Percentiles rank a stretch among this genome's conserved stretches.
These are phyloP conservation scores for Platanus orientalis DNA, from an alignment of 164 flowering plant species.

Conservation along the genomic window DNA sequence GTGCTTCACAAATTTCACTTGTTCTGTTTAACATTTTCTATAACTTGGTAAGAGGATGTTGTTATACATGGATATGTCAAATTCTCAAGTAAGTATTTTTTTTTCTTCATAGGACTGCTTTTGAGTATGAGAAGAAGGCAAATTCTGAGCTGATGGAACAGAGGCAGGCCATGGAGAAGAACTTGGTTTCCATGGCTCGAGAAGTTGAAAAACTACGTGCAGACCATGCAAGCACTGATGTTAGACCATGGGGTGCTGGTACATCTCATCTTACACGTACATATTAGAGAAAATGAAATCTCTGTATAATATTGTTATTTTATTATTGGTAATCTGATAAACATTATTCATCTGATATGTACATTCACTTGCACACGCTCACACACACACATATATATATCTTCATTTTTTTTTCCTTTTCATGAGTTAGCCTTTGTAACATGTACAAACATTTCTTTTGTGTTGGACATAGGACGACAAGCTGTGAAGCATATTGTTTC, in stretches of 20 bases:
- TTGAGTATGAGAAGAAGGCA: constrained; percentile 89
- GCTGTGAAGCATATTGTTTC: no score
- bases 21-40: background rate
- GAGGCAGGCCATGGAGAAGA: constrained; percentile 85
- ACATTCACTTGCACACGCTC: no score
- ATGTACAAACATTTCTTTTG: no score
- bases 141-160: constrained; percentile 78
- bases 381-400: no score
- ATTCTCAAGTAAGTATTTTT: constrained; percentile 6
- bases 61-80: background rate
- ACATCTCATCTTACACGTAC: constrained; percentile 3
- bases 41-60: background rate
- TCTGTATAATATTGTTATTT: no score
- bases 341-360: no score
- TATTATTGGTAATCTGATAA: no score
- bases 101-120: constrained; percentile 57
- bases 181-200: constrained; percentile 86
- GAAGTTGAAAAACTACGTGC: constrained; percentile 92
- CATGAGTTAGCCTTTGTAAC: no score
- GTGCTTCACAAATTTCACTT: background rate
- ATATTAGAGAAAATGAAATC: no score
- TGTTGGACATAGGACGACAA: no score
- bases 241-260: constrained; percentile 79
- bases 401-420: no score
- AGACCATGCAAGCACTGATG: constrained; percentile 55